Base-by-base conservation (phyloP, 257 asterid species). In the Solanum ossicruentum region DNA sequence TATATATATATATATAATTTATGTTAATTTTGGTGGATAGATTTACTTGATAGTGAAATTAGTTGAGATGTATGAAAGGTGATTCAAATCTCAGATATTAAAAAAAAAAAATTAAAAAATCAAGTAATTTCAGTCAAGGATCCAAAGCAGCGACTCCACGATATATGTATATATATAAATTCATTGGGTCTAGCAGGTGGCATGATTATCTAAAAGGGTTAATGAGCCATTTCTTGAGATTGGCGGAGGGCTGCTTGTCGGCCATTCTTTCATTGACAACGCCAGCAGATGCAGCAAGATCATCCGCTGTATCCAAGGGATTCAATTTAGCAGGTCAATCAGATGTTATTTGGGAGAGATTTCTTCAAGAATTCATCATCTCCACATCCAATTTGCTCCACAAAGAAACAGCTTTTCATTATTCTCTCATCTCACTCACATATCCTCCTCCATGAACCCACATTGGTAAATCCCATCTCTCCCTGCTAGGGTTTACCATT, bases 191-290 rank as follows among this genome's bases (percentile, higher is more conserved):
- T 4, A 12, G 63, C 63, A 57, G 8, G 67, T 60, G 15, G 15
- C 13, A 11, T 18, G 66, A 10, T 9, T 60, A n/a, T 21, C 18
- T 2, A 15, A 15, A 18, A 54, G 58, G 56, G 58, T 54, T 41
- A 60, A 60, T 72, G 81, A 52, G 47, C 28, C 57, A 17, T 7
- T 83, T 90, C 83, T 84, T 81, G 57, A 84, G 84, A 79, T 82
- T 93, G 83, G 90, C 93, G 3, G 93, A 89, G 80, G 95, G 81
- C 12, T 90, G 92, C 88, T 65, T 92, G 83, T 83, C 92, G 32
- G 91, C 88, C 10, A 87, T 92, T n/a, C 51, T 92, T 36, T 90
- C 94, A 3, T 15, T 36, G 2, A 90, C 94, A 36, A 85, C 94
- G 1, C 87, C 97, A 15, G 52, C 65, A 32, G 36, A 32, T 32